A percentile compares a stretch with the other conserved stretches of the same genome.
Evolutionary conservation across 208 protist species (phyloP).

Genomic region (Trichomonas vaginalis): DNA sequence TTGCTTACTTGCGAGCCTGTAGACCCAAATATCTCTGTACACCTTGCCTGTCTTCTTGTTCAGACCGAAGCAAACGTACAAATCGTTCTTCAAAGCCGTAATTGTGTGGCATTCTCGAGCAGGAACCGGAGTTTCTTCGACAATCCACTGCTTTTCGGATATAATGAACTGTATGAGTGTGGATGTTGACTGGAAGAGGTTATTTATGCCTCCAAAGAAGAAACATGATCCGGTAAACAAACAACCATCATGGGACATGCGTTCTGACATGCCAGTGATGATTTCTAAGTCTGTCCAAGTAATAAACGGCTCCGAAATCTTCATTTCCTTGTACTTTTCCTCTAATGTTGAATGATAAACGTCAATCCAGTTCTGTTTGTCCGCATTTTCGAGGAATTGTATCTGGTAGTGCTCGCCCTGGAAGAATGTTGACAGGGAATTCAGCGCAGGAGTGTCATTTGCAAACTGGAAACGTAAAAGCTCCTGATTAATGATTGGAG

Average conservation of each 20-base stretch:
- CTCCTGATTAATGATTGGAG: not conserved
- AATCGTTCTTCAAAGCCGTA: not conserved
- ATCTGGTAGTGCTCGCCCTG: not conserved
- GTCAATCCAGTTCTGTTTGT: not conserved
- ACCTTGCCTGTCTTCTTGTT: not conserved
- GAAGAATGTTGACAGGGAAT: not conserved
- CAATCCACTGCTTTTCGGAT: too few species aligned
- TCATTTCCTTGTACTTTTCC: not conserved
- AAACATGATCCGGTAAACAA: not conserved
- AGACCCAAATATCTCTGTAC: not conserved
- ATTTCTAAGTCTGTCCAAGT: not conserved
- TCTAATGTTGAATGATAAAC: not conserved
- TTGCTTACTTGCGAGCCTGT: not conserved
- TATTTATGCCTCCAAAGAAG: not conserved
- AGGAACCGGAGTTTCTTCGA: too few species aligned
- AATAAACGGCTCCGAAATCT: not conserved
- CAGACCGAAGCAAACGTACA: not conserved
- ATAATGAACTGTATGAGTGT: not conserved
- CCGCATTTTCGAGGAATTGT: not conserved
- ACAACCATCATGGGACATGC: not conserved
- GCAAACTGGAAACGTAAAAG: not conserved
- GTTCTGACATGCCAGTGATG: not conserved
- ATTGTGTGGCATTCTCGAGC: not conserved
- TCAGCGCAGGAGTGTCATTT: not conserved
- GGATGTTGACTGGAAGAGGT: not conserved